phyloP scores from a whole-genome alignment of 306 rosid species.

The Begonia loranthoides region DNA sequence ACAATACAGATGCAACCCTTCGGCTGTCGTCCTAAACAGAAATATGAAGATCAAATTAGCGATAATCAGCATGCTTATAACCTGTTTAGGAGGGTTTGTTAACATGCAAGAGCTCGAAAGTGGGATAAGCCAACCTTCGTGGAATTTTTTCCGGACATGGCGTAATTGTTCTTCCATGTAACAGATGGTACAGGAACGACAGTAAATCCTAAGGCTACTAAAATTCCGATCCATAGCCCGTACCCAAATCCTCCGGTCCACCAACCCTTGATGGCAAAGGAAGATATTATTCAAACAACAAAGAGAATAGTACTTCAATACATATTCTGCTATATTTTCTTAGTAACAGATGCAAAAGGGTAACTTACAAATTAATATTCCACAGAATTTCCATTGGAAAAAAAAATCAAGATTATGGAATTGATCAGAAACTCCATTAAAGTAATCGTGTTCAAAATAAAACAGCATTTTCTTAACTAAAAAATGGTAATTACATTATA shows the following conservation, averaged over 20 bases:
- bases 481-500: too few species aligned
- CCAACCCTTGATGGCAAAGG: constrained; percentile 58
- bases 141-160: constrained; percentile 35
- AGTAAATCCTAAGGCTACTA: constrained; percentile 71
- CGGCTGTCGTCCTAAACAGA: constrained; percentile 74
- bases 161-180: constrained; percentile 66
- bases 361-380: too few species aligned
- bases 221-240: constrained; percentile 86
- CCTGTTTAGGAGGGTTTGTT: background rate
- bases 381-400: too few species aligned
- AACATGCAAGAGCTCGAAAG: background rate
- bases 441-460: too few species aligned
- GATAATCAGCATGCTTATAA: background rate
- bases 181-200: constrained; percentile 76
- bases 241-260: constrained; percentile 97
- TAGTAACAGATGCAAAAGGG: too few species aligned
- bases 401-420: too few species aligned
- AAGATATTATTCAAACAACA: constrained; percentile 8
- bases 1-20: constrained; percentile 58
- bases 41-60: background rate
- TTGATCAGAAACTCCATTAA: too few species aligned
- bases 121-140: constrained; percentile 47
- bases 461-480: too few species aligned
- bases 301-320: constrained; percentile 5
- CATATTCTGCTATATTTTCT: background rate